Percentiles rank a stretch among this genome's conserved stretches.
Evolutionary conservation across 257 asterid species (phyloP).

Genomic region (Salvia splendens): DNA sequence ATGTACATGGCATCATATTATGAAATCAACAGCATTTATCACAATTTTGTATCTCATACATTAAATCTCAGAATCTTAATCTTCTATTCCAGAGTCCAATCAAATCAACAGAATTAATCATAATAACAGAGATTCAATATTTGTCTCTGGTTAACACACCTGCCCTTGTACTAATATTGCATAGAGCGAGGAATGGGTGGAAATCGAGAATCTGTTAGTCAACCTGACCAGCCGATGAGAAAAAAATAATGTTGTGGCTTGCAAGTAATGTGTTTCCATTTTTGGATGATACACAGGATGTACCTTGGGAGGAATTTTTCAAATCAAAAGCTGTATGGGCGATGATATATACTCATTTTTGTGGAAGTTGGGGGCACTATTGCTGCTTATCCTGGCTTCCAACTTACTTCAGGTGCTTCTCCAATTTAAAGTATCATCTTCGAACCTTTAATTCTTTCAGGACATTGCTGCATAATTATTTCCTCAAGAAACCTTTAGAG

Average conservation of each 20-base stretch:
- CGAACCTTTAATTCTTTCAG: background rate
- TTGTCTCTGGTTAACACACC: slow-evolving; percentile 1
- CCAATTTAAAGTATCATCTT: slow-evolving; percentile 10
- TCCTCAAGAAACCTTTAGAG: slow-evolving; percentile 20
- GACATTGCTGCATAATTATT: slow-evolving; percentile 8
- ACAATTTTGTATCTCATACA: slow-evolving; percentile 6
- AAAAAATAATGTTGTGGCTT: background rate
- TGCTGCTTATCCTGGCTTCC: slow-evolving; percentile 97
- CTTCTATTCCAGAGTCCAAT: slow-evolving; percentile 11
- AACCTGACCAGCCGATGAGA: slow-evolving; percentile 19
- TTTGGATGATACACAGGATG: slow-evolving; percentile 56
- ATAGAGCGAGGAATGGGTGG: slow-evolving; percentile 10
- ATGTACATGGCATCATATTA: slow-evolving; percentile 1
- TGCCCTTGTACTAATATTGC: slow-evolving; percentile 19
- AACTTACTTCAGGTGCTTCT: slow-evolving; percentile 84
- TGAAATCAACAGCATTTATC: slow-evolving; percentile 13
- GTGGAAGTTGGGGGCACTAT: slow-evolving; percentile 99
- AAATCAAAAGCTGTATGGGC: slow-evolving; percentile 95
- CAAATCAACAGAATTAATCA: slow-evolving; percentile 7
- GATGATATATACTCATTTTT: slow-evolving; percentile 96
- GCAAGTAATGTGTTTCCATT: slow-evolving; percentile 12
- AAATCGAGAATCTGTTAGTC: background rate
- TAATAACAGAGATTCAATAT: background rate
- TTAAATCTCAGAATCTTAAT: slow-evolving; percentile 13
- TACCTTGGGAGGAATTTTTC: slow-evolving; percentile 94